Percentiles rank a stretch among this genome's conserved stretches.
These are phyloP conservation scores for Gelatoporia subvermispora DNA, from an alignment of 768 basidiomycete species.

Conservation along the genomic window DNA sequence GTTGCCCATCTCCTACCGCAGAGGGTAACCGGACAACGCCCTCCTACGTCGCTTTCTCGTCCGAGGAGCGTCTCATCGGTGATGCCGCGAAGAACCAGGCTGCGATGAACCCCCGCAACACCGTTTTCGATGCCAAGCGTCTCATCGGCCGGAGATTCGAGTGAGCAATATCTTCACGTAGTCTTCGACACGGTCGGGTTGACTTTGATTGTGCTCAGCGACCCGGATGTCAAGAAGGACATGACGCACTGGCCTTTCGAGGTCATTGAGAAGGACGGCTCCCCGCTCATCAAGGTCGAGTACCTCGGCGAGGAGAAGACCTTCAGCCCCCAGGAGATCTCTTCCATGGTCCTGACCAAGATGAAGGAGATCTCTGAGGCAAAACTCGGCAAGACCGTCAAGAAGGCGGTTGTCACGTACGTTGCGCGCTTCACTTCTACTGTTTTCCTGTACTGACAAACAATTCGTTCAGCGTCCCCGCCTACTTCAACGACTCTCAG, in stretches of 20 bases:
- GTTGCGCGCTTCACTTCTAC: not conserved
- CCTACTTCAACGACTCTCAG: constrained; percentile 99
- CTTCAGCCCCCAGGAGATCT: constrained; percentile 98
- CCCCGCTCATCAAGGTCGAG: constrained; percentile 93
- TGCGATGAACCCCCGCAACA: constrained; percentile 99
- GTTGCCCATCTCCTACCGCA: constrained; percentile 1
- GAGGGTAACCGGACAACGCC: constrained; percentile 98
- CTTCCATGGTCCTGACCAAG: constrained; percentile 99
- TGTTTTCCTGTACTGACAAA: constrained; percentile 2
- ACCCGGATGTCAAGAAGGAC: constrained; percentile 95
- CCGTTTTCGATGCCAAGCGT: constrained; percentile 99
- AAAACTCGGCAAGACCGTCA: constrained; percentile 96
- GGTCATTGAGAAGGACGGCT: constrained; percentile 95
- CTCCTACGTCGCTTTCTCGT: constrained; percentile 97
- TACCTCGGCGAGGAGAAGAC: constrained; percentile 94
- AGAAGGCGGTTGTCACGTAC: constrained; percentile 96
- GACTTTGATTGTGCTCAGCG: constrained; percentile 32
- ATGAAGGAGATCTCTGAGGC: constrained; percentile 99
- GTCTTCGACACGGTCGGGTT: not conserved
- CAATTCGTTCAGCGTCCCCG: constrained; percentile 64
- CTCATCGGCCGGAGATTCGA: constrained; percentile 94
- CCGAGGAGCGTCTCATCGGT: constrained; percentile 95
- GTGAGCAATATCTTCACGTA: no score
- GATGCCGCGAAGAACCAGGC: constrained; percentile 99
- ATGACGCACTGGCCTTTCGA: constrained; percentile 97